Evolutionary conservation across 2,329 filamentous ascomycete genomes (phyloP), one percentile per base, ranked within the genome.

Genomic region (Ophiostoma populinum): DNA sequence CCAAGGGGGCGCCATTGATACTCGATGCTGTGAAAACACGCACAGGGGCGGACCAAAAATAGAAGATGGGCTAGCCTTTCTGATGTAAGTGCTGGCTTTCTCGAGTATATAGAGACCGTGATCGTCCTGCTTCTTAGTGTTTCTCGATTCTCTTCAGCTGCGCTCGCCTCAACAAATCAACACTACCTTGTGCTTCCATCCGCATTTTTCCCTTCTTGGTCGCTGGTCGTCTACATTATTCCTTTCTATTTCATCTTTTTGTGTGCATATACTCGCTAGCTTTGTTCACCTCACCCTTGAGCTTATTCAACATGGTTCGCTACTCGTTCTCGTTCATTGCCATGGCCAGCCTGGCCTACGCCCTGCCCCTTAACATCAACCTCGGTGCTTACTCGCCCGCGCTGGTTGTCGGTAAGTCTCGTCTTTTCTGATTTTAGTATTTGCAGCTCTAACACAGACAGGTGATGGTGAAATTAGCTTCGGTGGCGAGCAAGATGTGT

Each of bases 401-500:
- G 43, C 50, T 59, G 51, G 58, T 57, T 38, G 46, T 51, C 24
- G 51, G 51, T 52, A 41, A 17, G 44, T 37, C 16, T 13, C 18
- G 44, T 37, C 16, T 13, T 24, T 13, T 2, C 15, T n/a, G 19
- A 17, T 11, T 16, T 6, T 20, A 12, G 17, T 26, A 22, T 21
- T 9, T 27, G 12, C 34, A 43, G 41, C 12, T 6, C 34, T 34
- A 17, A 39, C 22, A 24, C 29, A 32, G 35, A 48, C 47, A 54
- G 51, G 51, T 53, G 52, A 54, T 51, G 59, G 59, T 52, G 59
- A 61, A 45, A 61, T 63, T 40, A 59, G 57, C 41, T 62, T 63
- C 41, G 53, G 59, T 43, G 59, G 59, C 40, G 53, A 51, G 36
- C 51, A 56, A 47, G 59, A 62, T 47, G 60, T 63, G 21, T 53